Evolutionary conservation across 106 monocot species (phyloP), one percentile per base, ranked within the genome.

Genomic region (Chionographis japonica): DNA sequence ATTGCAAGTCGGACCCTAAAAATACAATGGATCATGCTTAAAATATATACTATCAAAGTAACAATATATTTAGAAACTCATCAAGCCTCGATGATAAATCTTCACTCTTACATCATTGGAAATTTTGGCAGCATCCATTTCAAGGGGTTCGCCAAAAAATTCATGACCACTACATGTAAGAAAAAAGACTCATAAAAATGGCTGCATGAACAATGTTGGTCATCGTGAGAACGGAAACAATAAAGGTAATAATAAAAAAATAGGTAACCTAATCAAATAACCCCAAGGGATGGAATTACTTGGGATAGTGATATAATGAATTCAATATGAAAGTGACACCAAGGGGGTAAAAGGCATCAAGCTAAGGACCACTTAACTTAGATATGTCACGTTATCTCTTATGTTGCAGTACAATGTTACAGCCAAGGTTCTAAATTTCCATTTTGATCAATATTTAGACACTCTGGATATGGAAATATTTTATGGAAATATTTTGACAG

Each of bases 101-200:
- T 27, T 42, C 36, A 60, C 7, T 54, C 72, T 76, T 86, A 84
- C 90, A 58, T 70, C 75, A 74, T 14, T 71, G 58, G 74, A 36
- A 70, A 37, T 79, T 66, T 86, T 72, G 7, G 57, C 13, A 37
- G 75, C 75, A 73, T 78, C 71, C 72, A 90, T 49, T 67, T 75
- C 42, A 20, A 58, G 40, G 15, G 75, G 70, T 68, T 81, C 72
- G 8, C 16, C 64, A 74, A 73, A 81, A 41, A 59, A 73, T 52
- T 65, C 74, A 71, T 64, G 17, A 50, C 79, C 78, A 17, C 90
- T 90, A 56, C 53, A 80, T 61, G 3, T 18, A 62, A 56, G 16
- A 18, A 6, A 54, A 62, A 52, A 68, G 53, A 37, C 13, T 40
- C 3, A 8, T 12, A 41, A 77, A 20, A 12, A 43, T 58, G 17